Evolutionary conservation across 768 basidiomycete species (phyloP), one percentile per base, ranked within the genome.

Genomic region (Phylloporus arenicola): DNA sequence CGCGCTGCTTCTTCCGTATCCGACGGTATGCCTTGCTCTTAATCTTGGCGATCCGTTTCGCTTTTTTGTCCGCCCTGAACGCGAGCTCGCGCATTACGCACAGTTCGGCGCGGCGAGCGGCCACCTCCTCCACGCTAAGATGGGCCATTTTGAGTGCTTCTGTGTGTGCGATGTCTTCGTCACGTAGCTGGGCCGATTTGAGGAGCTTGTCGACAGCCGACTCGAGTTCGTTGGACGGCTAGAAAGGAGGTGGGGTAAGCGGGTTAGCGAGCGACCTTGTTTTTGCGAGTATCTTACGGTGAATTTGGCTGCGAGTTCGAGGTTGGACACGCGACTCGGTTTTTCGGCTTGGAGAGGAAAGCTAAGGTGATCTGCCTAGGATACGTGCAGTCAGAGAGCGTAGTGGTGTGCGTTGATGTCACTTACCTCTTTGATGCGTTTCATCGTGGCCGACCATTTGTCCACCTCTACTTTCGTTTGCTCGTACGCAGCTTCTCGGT

Each of bases 361-460:
- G 46, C 84, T 90, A 35, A 93, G 70, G 68, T 92, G 87, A 52
- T 93, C 90, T 5, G 90, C 89, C 86, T 90, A 52, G 7, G 53
- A 31, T 54, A 37, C 6, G 34, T 42, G 12, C 6, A 12, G 41
- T 46, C 30, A 46, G 45, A 9, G 34, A 17, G 45, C 16, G 3
- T 8, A 47, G 25, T 20, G 9, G 9, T 30, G 1, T 11, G 29
- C 29, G 13, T 9, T 25, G 11, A 44, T 4, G 17, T 43, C 8
- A 42, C 74, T 46, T 41, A 88, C 90, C 72, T 97, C 91, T 56
- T 86, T 84, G 57, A 99, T 92, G 19, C 81, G 79, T 67, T 88
- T 89, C 86, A 97, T 95, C 3, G 91, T 89, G 6, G 81, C 83
- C 24, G 81, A 81, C 96, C 95, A 98, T 72, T 95, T 96, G 55